These are phyloP conservation scores for Falciphora oryzae DNA, from an alignment of 2,329 filamentous ascomycete species.

Conservation along the genomic window DNA sequence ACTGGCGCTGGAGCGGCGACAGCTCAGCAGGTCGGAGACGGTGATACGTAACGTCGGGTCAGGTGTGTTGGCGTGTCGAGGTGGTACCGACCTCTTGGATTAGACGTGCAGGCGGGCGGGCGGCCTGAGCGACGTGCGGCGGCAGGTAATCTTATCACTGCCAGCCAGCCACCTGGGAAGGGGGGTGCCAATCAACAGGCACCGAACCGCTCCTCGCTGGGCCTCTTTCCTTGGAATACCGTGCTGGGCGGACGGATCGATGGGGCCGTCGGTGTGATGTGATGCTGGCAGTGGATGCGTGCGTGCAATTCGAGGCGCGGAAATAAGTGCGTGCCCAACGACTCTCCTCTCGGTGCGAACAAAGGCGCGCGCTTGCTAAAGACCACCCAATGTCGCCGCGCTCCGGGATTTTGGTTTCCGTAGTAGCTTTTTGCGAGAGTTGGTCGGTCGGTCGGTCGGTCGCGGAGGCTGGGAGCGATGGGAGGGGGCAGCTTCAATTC, in stretches of 20 bases:
- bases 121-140: neutral
- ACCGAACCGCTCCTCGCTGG: no score
- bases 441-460: neutral
- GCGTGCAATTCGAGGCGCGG: neutral
- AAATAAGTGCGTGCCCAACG: neutral
- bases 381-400: neutral
- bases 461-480: neutral
- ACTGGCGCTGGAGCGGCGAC: neutral
- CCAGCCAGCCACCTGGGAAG: conserved; percentile 1
- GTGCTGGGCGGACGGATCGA: no score
- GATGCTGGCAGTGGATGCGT: neutral
- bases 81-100: neutral
- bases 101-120: neutral
- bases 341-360: neutral
- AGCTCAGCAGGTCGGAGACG: neutral
- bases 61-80: neutral
- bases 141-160: neutral
- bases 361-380: neutral
- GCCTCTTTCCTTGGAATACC: neutral
- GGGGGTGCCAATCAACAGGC: no score
- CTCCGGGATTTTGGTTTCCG: neutral
- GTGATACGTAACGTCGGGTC: neutral
- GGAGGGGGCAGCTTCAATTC: neutral
- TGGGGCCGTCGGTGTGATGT: neutral
- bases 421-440: neutral